Evolutionary conservation across 2,329 filamentous ascomycete genomes (phyloP), one percentile per base, ranked within the genome.

Genomic region (Ramularia endophylla): DNA sequence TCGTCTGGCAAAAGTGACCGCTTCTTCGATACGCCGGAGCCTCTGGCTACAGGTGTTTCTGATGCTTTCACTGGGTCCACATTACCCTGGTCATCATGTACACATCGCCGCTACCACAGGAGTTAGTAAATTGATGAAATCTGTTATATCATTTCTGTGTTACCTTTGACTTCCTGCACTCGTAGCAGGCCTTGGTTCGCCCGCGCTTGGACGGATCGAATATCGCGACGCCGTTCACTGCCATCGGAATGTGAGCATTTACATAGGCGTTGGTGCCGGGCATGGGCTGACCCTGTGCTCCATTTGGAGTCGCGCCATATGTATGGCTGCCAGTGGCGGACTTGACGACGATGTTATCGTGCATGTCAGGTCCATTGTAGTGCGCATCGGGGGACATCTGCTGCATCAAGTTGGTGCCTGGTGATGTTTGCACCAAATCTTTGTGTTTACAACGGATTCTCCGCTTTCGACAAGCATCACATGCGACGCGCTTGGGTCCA

Each of bases 141-240:
- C 22, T 25, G 22, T 25, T 6, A 25, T 6, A 25, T 6, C 11
- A 25, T 25, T 6, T 6, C 41, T 42, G 22, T 33, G 72, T 61
- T 58, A 80, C 78, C 70, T 82, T 82, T 69, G 77, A 81, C 59
- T 80, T 81, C 33, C 79, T 73, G 61, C 79, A 83, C 52, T 81
- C 78, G 44, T 78, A 71, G 57, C 79, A 83, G 31, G 79, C 79
- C 60, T 81, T 81, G 54, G 72, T 80, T 53, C 78, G 50, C 19
- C 61, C 60, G 11, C 60, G 60, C 45, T 63, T 65, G 18, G 51
- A 48, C 19, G 46, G 38, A 36, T 60, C 57, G 78, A 46, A 78
- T 73, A 63, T 80, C 75, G 56, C 71, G 73, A 58, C 77, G 63
- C 44, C 76, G 71, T 57, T 78, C 76, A 62, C 77, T 72, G 33